Conservation (phyloP, 768 basidiomycete genomes). For the Termitomyces sp. region DNA sequence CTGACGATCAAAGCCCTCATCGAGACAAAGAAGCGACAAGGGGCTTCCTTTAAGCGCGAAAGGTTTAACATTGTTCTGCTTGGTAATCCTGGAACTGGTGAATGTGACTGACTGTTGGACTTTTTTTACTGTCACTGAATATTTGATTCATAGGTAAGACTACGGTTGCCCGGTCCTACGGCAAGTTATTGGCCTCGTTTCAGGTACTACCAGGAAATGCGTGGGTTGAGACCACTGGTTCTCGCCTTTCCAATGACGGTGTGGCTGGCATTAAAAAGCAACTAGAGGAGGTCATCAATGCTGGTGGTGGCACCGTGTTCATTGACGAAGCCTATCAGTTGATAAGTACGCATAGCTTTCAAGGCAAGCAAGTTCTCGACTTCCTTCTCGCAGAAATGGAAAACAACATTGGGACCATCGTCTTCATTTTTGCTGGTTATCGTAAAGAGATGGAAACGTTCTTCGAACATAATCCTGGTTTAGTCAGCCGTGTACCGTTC, state of each 20-base stretch:
- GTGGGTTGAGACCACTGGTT: slow-evolving; percentile 62
- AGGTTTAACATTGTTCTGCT: background rate
- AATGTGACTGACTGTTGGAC: background rate
- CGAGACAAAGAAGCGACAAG: background rate
- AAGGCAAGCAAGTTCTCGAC: slow-evolving; percentile 57
- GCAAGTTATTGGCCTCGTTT: slow-evolving; percentile 53
- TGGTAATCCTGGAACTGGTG: background rate
- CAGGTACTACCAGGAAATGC: slow-evolving; percentile 43
- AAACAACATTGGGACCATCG: slow-evolving; percentile 55
- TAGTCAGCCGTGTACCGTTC: slow-evolving; percentile 64
- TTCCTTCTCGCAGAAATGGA: slow-evolving; percentile 74
- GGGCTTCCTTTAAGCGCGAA: background rate
- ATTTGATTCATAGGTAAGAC: background rate
- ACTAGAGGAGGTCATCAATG: slow-evolving; percentile 36
- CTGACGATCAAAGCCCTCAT: background rate
- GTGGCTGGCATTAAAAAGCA: slow-evolving; percentile 45
- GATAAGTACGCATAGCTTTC: slow-evolving; percentile 36
- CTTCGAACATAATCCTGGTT: slow-evolving; percentile 71
- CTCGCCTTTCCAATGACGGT: slow-evolving; percentile 52
- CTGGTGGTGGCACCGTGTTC: slow-evolving; percentile 62
- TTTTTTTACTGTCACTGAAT: background rate
- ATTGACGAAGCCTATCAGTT: slow-evolving; percentile 73
- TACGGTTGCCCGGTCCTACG: slow-evolving; percentile 28
- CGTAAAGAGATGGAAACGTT: slow-evolving; percentile 70
- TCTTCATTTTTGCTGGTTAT: slow-evolving; percentile 71